Conservation (phyloP, 2,329 filamentous ascomycete species). For the Graphilbum ipis-grandicollis region DNA sequence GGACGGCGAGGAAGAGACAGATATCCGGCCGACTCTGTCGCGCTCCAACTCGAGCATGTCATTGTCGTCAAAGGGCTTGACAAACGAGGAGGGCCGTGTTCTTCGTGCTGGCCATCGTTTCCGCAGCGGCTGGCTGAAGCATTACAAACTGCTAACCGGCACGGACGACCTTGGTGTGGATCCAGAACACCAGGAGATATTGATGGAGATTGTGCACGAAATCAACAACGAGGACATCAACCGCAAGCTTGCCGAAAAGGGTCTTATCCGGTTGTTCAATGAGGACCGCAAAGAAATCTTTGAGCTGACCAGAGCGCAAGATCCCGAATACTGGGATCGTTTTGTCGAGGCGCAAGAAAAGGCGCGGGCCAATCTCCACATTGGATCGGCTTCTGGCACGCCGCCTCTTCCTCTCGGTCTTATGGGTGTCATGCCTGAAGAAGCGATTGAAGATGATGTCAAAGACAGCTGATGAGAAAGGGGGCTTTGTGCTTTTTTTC, state of each 20-base stretch:
- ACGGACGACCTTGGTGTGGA: slow-evolving; percentile 32
- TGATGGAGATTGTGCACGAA: slow-evolving; percentile 47
- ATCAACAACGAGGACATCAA: slow-evolving; percentile 16
- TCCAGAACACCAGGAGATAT: slow-evolving; percentile 30
- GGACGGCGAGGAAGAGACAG: slow-evolving; percentile 31
- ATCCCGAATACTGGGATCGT: slow-evolving; percentile 46
- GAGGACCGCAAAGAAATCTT: slow-evolving; percentile 35
- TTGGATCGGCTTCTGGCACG: slow-evolving; percentile 7
- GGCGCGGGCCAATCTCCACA: slow-evolving; percentile 33
- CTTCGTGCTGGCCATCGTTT: slow-evolving; percentile 39
- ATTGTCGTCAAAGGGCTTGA: slow-evolving; percentile 30
- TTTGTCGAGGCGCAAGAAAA: slow-evolving; percentile 47
- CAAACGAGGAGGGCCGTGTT: slow-evolving; percentile 38
- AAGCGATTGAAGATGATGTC: slow-evolving; percentile 2
- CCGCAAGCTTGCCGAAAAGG: slow-evolving; percentile 18
- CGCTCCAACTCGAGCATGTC: slow-evolving; percentile 35
- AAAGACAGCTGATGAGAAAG: background rate
- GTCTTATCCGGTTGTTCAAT: slow-evolving; percentile 43
- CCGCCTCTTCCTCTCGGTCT: background rate
- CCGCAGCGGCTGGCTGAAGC: slow-evolving; percentile 33
- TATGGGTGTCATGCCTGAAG: background rate
- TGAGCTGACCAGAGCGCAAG: slow-evolving; percentile 34
- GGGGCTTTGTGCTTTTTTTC: too few relatives aligned
- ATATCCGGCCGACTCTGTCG: slow-evolving; percentile 25
- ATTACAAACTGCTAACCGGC: slow-evolving; percentile 29